phyloP scores from a whole-genome alignment of 371 early-diverging fungal species.

The Syncephalis fuscata region DNA sequence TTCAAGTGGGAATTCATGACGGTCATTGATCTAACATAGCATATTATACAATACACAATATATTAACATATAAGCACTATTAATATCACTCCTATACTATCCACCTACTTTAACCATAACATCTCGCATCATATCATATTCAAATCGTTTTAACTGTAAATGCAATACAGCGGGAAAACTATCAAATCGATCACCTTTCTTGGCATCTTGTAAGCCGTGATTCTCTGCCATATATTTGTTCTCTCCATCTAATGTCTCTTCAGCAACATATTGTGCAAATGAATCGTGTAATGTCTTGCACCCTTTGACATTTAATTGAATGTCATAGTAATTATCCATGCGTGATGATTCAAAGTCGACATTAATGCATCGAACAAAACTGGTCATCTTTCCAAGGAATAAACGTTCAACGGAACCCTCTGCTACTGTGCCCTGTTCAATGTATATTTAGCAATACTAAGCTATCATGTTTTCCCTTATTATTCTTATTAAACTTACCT shows the following conservation, averaged over 20 bases:
- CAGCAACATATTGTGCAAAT: slow-evolving; percentile 74
- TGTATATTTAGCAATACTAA: background rate
- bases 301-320: slow-evolving; percentile 91
- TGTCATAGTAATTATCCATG: slow-evolving; percentile 78
- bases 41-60: slow-evolving; percentile 89
- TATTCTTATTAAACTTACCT: slow-evolving; percentile 19
- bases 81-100: too few relatives aligned
- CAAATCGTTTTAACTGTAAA: slow-evolving; percentile 95
- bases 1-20: slow-evolving; percentile 89
- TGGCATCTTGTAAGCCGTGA: slow-evolving; percentile 90
- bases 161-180: slow-evolving; percentile 94
- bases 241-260: slow-evolving; percentile 91
- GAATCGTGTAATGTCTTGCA: slow-evolving; percentile 79
- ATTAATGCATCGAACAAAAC: slow-evolving; percentile 84
- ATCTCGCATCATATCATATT: slow-evolving; percentile 89
- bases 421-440: slow-evolving; percentile 54
- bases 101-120: slow-evolving; percentile 72
- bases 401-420: slow-evolving; percentile 83
- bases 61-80: slow-evolving; percentile 95
- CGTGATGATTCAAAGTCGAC: slow-evolving; percentile 91
- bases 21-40: slow-evolving; percentile 83
- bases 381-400: slow-evolving; percentile 92
- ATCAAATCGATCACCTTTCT: slow-evolving; percentile 90
- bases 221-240: slow-evolving; percentile 96
- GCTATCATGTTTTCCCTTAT: background rate